Percentiles rank a stretch among this genome's conserved stretches.
Conservation (phyloP, 1,284 basidiomycete genomes). For the Phellinidium pouzarii region DNA sequence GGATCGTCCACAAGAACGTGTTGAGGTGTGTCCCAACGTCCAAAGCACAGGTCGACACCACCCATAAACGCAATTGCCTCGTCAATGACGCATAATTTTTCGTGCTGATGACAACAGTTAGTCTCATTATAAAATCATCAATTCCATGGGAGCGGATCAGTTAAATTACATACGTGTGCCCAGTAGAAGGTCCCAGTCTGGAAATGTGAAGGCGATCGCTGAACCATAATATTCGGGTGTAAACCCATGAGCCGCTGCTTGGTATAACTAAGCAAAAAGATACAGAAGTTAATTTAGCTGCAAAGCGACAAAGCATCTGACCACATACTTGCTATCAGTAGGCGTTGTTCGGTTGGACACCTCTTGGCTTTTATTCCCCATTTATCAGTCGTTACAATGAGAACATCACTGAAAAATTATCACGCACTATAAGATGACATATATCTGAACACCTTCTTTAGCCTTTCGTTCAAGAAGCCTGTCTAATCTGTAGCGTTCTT, state of each 20-base stretch:
- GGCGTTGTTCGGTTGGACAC: slow-evolving; percentile 97
- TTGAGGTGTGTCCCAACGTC: slow-evolving; percentile 95
- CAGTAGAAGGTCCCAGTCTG: slow-evolving; percentile 98
- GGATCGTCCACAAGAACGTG: slow-evolving; percentile 88
- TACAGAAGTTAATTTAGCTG: slow-evolving; percentile 18
- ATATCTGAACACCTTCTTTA: slow-evolving; percentile 93
- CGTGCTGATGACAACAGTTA: slow-evolving; percentile 57
- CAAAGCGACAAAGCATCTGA: background rate
- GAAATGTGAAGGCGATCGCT: slow-evolving; percentile 96
- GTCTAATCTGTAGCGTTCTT: slow-evolving; percentile 88
- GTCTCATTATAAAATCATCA: slow-evolving; percentile 2
- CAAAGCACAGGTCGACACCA: slow-evolving; percentile 90
- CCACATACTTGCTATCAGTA: slow-evolving; percentile 75
- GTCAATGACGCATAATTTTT: slow-evolving; percentile 97
- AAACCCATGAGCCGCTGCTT: slow-evolving; percentile 84
- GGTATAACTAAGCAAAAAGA: slow-evolving; percentile 57
- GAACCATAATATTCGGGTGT: slow-evolving; percentile 93
- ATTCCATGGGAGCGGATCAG: background rate
- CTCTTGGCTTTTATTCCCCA: slow-evolving; percentile 64
- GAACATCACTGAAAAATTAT: background rate
- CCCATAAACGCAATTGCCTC: slow-evolving; percentile 98
- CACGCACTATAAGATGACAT: slow-evolving; percentile 89
- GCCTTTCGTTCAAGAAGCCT: slow-evolving; percentile 87
- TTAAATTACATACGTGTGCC: slow-evolving; percentile 72
- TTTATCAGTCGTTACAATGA: background rate